Base-by-base conservation (phyloP, 305 asterid genomes). In the Caryopteris hybrid region DNA sequence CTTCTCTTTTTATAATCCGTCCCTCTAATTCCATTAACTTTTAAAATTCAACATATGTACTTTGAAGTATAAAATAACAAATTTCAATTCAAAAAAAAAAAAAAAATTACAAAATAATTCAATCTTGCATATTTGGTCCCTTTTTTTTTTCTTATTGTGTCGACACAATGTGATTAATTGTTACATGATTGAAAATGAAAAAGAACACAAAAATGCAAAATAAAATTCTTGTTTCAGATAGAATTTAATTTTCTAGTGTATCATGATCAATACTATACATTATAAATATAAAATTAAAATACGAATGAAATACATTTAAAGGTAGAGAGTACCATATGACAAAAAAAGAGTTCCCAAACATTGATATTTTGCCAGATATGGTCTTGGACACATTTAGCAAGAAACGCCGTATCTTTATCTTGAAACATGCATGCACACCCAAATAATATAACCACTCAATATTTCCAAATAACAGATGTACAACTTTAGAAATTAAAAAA, bases 391-490 rank as follows among this genome's bases (percentile, higher is more conserved):
- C 10, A 36, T 70, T 50, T 42, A 46, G 64, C 22, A 25, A 42
- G 6, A 39, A 69, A 25, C 64, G 69, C 31, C 59, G 56, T 52
- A 73, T 68, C 71, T 57, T 68, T 67, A 50, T 66, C 47, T 50
- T 39, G 47, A 43, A 50, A 31, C 72, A 66, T 65, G 79, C 69
- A 67, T 66, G 79, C 77, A 66, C 76, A 76, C 80, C 67, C 48
- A 73, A 68, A 64, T 72, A 73, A 65, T 70, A 27, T 8, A 51
- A 34, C 36, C 57, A 23, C 74, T 70, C 61, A 64, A 64, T 48
- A 48, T 60, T 57, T 66, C 66, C 46, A 77, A 12, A 68, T 52
- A 63, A 76, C 69, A 76, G 73, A 70, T 74, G 81, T 73, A 43
- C 76, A 51, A 61, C 75, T 65, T 79, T 73, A 69, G 54, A 70